Evolutionary conservation across 1,139 yeast genomes (phyloP).

Genomic region (Spathaspora sp.): DNA sequence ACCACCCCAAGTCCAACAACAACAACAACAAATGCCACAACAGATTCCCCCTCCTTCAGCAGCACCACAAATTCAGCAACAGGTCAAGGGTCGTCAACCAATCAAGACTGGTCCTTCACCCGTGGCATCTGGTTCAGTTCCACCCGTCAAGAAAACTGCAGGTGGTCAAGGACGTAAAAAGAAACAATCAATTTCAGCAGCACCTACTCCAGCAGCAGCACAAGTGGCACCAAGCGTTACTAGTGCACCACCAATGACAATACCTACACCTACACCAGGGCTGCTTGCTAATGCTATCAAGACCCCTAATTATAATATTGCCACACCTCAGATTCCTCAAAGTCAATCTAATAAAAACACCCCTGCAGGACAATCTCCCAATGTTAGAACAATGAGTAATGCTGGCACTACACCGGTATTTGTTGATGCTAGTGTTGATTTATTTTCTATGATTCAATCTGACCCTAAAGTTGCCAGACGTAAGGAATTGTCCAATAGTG

Average conservation of each 20-base stretch:
- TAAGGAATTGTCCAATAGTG: conserved; percentile 44
- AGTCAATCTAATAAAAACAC: conserved; percentile 43
- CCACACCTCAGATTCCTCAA: conserved; percentile 42
- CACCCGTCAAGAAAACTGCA: conserved; percentile 13
- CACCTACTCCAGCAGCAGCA: conserved; percentile 17
- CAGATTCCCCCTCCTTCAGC: conserved; percentile 10
- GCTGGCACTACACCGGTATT: conserved; percentile 10
- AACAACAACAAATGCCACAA: conserved; percentile 12
- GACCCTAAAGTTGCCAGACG: conserved; percentile 42
- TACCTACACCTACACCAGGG: conserved; percentile 40
- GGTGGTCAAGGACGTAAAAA: conserved; percentile 14
- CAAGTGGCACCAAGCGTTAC: conserved; percentile 11
- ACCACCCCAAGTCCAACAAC: conserved; percentile 4
- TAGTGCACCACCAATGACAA: conserved; percentile 8
- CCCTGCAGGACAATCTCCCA: conserved; percentile 33
- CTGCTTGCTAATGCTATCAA: conserved; percentile 40
- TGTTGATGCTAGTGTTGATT: conserved; percentile 26
- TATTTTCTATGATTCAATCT: conserved; percentile 27
- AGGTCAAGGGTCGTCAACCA: conserved; percentile 3
- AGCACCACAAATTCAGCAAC: conserved; percentile 15
- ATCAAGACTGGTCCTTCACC: conserved; percentile 1
- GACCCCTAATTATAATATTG: conserved; percentile 42
- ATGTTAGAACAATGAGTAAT: background rate
- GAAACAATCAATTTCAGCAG: conserved; percentile 15
- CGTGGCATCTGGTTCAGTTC: conserved; percentile 6